Evolutionary conservation across 2,329 filamentous ascomycete genomes (phyloP).

Genomic region (Aspergillus uvarum): DNA sequence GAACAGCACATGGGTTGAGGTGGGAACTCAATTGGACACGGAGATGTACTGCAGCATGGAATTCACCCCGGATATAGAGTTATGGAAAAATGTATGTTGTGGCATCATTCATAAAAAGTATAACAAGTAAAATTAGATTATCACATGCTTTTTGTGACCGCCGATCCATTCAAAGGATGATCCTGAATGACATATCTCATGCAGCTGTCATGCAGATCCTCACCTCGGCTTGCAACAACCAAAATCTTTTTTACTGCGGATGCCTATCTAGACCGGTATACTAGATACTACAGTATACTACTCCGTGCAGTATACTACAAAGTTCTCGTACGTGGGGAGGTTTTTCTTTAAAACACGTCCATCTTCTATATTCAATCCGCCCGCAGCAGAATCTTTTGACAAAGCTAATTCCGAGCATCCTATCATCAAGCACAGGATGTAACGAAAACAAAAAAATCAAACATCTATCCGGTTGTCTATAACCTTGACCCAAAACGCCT

Average conservation of each 20-base stretch:
- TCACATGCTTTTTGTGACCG: background rate
- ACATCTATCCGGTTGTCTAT: conserved; percentile 8
- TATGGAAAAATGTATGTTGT: too few relatives aligned
- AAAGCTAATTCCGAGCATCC: background rate
- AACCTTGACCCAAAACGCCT: conserved; percentile 6
- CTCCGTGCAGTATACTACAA: too few relatives aligned
- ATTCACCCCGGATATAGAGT: too few relatives aligned
- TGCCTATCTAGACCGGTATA: background rate
- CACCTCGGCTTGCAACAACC: background rate
- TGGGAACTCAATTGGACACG: background rate
- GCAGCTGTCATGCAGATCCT: conserved; percentile 7
- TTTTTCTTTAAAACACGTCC: too few relatives aligned
- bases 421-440: background rate
- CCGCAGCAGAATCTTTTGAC: background rate
- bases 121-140: background rate
- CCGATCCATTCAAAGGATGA: background rate
- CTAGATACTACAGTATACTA: too few relatives aligned
- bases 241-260: background rate
- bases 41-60: background rate
- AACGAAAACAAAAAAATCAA: background rate
- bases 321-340: too few relatives aligned
- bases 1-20: background rate
- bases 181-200: conserved; percentile 2
- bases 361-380: background rate
- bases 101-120: too few relatives aligned